Evolutionary conservation across 2,329 filamentous ascomycete species (phyloP), one percentile per base, ranked within the genome.

Genomic region (Cercospora zeae-maydis): DNA sequence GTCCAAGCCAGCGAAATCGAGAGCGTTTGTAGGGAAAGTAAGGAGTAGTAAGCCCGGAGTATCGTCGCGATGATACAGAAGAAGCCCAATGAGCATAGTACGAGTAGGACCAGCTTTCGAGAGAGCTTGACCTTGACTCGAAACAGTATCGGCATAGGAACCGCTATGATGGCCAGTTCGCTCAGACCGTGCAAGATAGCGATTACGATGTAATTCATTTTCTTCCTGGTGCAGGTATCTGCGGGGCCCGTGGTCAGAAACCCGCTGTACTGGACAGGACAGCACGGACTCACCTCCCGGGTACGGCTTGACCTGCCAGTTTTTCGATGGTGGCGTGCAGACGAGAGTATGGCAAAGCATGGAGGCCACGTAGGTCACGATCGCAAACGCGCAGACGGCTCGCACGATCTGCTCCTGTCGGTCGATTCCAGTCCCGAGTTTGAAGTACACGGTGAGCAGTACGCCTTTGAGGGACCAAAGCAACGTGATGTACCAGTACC

Each of bases 121-220:
- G 79, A 82, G 1, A 76, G 42, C 5, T 78, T 75, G 1, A 87
- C 75, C 51, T 80, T 78, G 0, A 85, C 79, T 27, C 78, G 78
- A 10, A 82, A 66, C 27, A 87, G 69, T 58, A 84, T 74, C 0
- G 84, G 84, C 65, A 87, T 78, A 1, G 84, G 84, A 19, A 88
- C 81, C 3, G 79, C 70, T 30, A 88, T 81, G 70, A 88, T 86
- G 75, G 84, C 79, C 2, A 86, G 37, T 66, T 88, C 86, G 27
- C 84, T 86, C 2, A 82, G 81, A 54, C 87, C 82, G 67, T 88
- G 88, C 70, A 88, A 81, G 3, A 80, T 77, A 1, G 83, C 81
- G 63, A 87, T 85, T 14, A 83, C 82, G 56, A 86, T 85, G 10
- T 85, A 78, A 67, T 86, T 86, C 69, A 85, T 77, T 14, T 81